Conservation (phyloP, 768 basidiomycete species). For the Lentinula guzmanii region DNA sequence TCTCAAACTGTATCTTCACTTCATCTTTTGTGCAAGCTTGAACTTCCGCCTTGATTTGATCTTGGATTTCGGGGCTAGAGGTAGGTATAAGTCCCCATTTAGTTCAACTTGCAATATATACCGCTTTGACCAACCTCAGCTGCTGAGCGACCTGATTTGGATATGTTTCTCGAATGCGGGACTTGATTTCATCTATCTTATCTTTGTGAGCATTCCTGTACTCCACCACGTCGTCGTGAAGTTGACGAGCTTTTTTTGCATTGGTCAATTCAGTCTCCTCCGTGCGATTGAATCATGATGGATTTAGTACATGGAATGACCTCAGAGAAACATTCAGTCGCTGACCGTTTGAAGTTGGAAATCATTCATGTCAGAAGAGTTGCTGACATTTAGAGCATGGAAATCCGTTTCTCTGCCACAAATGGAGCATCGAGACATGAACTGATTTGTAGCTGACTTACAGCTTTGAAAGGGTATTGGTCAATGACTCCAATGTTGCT, state of each 20-base stretch:
- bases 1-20: constrained; percentile 36
- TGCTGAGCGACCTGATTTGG: constrained; percentile 16
- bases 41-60: background rate
- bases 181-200: constrained; percentile 17
- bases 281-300: background rate
- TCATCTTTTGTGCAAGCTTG: constrained; percentile 30
- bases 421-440: background rate
- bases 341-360: background rate
- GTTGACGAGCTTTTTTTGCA: background rate
- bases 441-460: background rate
- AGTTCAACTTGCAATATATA: background rate
- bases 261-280: background rate
- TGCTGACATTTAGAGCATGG: background rate
- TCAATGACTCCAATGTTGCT: background rate
- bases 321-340: background rate
- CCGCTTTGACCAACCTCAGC: constrained; percentile 23
- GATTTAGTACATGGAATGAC: background rate
- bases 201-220: constrained; percentile 13
- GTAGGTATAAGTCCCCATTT: background rate
- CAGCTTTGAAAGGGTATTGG: background rate
- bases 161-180: constrained; percentile 16
- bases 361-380: background rate
- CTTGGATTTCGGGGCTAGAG: background rate
- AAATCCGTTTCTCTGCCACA: background rate
- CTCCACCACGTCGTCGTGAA: constrained; percentile 4